phyloP scores from a whole-genome alignment of 352 stramenopile species.

The Globisporangium heterothallicum region DNA sequence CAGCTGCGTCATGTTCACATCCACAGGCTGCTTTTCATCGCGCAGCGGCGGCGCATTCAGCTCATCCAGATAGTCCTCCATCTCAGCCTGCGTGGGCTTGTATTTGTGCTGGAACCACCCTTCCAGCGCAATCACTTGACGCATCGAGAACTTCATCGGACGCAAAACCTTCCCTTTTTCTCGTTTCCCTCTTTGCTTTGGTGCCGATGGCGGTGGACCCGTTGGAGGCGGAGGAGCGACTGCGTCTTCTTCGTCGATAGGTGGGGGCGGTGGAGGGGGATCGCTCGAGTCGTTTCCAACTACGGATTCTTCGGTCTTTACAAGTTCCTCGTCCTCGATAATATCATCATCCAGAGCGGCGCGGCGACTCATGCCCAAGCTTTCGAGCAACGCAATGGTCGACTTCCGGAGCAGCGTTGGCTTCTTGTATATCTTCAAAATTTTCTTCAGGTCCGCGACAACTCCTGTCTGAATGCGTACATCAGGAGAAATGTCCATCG shows the following conservation, averaged over 20 bases:
- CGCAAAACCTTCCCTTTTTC: constrained; percentile 62
- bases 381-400: constrained; percentile 67
- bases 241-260: background rate
- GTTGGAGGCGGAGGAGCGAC: constrained; percentile 9
- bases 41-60: constrained; percentile 68
- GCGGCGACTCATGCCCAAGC: constrained; percentile 58
- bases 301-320: constrained; percentile 6
- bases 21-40: constrained; percentile 69
- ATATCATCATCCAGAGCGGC: constrained; percentile 33
- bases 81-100: constrained; percentile 74
- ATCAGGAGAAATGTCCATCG: constrained; percentile 69
- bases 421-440: constrained; percentile 77
- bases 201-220: constrained; percentile 6
- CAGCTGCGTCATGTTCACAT: constrained; percentile 86
- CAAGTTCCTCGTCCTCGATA: constrained; percentile 34
- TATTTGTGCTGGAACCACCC: constrained; percentile 86
- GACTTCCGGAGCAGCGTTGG: constrained; percentile 70
- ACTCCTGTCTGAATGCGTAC: constrained; percentile 66
- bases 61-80: constrained; percentile 67
- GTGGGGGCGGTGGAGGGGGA: constrained; percentile 10
- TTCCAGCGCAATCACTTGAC: constrained; percentile 73
- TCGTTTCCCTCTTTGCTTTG: constrained; percentile 32
- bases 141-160: constrained; percentile 86
- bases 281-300: background rate
- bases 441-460: constrained; percentile 68